Conservation (phyloP, 495 filamentous ascomycete genomes). For the Penicillium simplicissimum region DNA sequence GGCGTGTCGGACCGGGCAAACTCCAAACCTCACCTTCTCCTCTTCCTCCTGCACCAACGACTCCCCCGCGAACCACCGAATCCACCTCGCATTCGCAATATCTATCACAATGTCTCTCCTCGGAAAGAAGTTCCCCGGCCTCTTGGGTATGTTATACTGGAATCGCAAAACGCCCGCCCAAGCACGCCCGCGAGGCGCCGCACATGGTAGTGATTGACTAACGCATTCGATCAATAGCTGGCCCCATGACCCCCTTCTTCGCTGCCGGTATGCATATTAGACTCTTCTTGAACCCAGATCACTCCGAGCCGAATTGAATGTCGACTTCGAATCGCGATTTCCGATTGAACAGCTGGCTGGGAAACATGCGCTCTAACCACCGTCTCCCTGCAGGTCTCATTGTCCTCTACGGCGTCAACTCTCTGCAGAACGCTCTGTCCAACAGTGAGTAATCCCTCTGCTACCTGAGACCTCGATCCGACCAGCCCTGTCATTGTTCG, state of each 20-base stretch:
- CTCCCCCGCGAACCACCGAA: constrained; percentile 36
- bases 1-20: constrained; percentile 35
- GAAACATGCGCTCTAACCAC: constrained; percentile 34
- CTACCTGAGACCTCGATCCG: not conserved
- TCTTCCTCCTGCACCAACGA: constrained; percentile 30
- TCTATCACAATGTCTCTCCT: constrained; percentile 71
- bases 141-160: constrained; percentile 69
- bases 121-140: constrained; percentile 90
- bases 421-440: constrained; percentile 66
- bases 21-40: constrained; percentile 44
- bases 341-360: constrained; percentile 6
- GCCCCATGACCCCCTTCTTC: constrained; percentile 90
- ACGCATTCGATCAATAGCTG: constrained; percentile 57
- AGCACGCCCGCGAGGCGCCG: not conserved
- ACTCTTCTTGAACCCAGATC: not conserved
- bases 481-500: not conserved
- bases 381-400: constrained; percentile 60
- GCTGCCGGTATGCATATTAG: constrained; percentile 72
- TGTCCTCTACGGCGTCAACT: constrained; percentile 86
- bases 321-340: not conserved
- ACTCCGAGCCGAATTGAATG: not conserved
- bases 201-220: constrained; percentile 22
- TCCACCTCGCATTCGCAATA: constrained; percentile 34
- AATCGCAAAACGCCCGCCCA: not conserved
- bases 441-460: constrained; percentile 60